Conservation (phyloP, 129 eudicot species). For the Rutidosis leptorrhynchoides region DNA sequence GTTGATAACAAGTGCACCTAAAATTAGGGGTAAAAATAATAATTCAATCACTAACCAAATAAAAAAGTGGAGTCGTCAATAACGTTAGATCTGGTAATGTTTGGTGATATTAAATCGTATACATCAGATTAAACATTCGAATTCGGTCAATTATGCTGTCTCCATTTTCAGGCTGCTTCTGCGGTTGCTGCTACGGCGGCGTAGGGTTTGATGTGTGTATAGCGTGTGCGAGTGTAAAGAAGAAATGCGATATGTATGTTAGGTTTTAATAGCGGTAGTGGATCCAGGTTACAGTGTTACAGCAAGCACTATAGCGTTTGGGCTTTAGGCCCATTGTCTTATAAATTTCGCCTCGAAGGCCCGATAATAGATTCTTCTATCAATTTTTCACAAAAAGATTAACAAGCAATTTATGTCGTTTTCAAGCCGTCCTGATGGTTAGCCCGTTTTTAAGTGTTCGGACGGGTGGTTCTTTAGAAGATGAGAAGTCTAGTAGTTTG, state of each 20-base stretch:
- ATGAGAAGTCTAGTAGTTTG: too few species aligned
- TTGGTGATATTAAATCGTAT: background rate
- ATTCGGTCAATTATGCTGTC: background rate
- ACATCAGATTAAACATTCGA: background rate
- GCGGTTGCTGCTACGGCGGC: slow-evolving; percentile 36
- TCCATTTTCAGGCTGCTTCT: background rate
- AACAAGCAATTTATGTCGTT: too few species aligned
- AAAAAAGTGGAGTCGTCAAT: background rate
- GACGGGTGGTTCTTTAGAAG: too few species aligned
- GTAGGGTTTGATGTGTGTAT: slow-evolving; percentile 27
- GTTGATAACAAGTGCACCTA: background rate
- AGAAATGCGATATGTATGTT: slow-evolving; percentile 5
- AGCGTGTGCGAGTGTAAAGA: slow-evolving; percentile 35
- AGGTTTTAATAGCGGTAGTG: slow-evolving; percentile 30
- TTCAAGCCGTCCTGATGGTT: too few species aligned
- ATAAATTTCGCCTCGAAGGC: background rate
- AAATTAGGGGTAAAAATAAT: background rate
- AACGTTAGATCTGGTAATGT: background rate
- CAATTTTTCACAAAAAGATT: too few species aligned
- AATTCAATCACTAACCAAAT: background rate
- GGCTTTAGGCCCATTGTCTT: background rate
- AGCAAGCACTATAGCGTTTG: background rate
- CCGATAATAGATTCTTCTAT: background rate
- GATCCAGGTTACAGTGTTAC: slow-evolving; percentile 41
- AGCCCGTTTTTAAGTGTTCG: too few species aligned